These are phyloP conservation scores for Boletus barrowsii DNA, from an alignment of 768 basidiomycete genomes.

Conservation along the genomic window DNA sequence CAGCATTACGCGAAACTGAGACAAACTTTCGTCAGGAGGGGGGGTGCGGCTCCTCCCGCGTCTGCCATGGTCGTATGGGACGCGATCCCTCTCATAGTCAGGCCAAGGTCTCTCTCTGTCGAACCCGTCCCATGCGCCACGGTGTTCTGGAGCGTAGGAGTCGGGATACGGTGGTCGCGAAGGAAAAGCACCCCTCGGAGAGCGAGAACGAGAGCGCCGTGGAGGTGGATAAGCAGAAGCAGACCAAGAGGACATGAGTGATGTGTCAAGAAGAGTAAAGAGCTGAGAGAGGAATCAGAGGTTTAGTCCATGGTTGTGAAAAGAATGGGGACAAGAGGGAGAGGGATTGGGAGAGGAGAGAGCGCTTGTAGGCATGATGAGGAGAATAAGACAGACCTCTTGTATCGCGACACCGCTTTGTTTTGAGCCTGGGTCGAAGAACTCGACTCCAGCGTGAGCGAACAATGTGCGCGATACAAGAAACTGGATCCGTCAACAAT, in stretches of 20 bases:
- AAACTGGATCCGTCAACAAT: slow-evolving; percentile 8
- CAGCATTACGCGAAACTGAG: not conserved
- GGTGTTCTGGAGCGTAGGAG: slow-evolving; percentile 54
- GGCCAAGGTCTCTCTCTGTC: slow-evolving; percentile 70
- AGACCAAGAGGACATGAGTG: slow-evolving; percentile 77
- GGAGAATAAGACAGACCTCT: slow-evolving; percentile 84
- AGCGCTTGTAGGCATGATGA: slow-evolving; percentile 75
- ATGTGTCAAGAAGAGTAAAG: slow-evolving; percentile 28
- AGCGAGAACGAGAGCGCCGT: slow-evolving; percentile 82
- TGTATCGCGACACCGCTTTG: slow-evolving; percentile 48
- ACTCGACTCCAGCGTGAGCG: slow-evolving; percentile 38
- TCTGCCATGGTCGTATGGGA: slow-evolving; percentile 62
- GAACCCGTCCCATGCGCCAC: slow-evolving; percentile 66
- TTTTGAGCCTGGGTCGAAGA: slow-evolving; percentile 32
- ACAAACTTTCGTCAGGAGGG: slow-evolving; percentile 60
- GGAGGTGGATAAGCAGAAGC: slow-evolving; percentile 65
- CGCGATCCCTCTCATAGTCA: slow-evolving; percentile 66
- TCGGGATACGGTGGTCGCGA: slow-evolving; percentile 58
- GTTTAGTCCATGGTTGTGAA: slow-evolving; percentile 41
- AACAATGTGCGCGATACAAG: slow-evolving; percentile 60
- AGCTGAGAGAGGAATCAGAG: slow-evolving; percentile 48
- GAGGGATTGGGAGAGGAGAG: slow-evolving; percentile 52
- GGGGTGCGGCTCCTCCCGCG: slow-evolving; percentile 80
- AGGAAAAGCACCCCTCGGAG: slow-evolving; percentile 54
- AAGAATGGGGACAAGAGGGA: slow-evolving; percentile 53